These are phyloP conservation scores for Trametes meyenii DNA, from an alignment of 768 basidiomycete species.

Conservation along the genomic window DNA sequence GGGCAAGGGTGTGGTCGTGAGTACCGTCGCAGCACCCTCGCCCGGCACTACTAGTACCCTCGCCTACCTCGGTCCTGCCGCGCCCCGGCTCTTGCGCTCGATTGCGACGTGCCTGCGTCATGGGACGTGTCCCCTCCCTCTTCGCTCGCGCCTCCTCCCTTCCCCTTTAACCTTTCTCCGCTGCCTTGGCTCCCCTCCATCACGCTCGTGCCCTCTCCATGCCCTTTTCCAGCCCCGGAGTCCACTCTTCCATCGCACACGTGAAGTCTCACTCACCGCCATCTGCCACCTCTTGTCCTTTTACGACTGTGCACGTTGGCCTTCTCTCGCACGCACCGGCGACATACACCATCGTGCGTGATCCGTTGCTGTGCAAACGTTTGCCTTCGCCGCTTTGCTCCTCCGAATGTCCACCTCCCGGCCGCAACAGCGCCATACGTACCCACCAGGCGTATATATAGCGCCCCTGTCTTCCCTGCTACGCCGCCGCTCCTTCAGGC, in stretches of 20 bases:
- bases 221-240: background rate
- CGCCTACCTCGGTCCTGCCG: conserved; percentile 11
- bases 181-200: conserved; percentile 13
- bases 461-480: background rate
- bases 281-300: background rate
- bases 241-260: background rate
- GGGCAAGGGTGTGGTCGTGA: conserved; percentile 3
- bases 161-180: conserved; percentile 18
- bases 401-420: background rate
- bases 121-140: conserved; percentile 18
- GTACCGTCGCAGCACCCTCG: background rate
- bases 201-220: conserved; percentile 11
- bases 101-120: conserved; percentile 26
- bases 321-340: background rate
- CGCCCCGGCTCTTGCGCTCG: conserved; percentile 23
- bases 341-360: conserved; percentile 14
- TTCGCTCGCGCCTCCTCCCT: background rate
- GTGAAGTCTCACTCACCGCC: conserved; percentile 10
- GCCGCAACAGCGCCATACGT: background rate
- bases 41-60: conserved; percentile 16
- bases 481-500: background rate
- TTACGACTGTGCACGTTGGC: conserved; percentile 7
- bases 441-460: background rate
- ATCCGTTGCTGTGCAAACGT: conserved; percentile 6
- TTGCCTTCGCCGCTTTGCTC: background rate